Evolutionary conservation across 805 yeast genomes (phyloP), one percentile per base, ranked within the genome.

Genomic region (Kodamaea kaohsiungensis): DNA sequence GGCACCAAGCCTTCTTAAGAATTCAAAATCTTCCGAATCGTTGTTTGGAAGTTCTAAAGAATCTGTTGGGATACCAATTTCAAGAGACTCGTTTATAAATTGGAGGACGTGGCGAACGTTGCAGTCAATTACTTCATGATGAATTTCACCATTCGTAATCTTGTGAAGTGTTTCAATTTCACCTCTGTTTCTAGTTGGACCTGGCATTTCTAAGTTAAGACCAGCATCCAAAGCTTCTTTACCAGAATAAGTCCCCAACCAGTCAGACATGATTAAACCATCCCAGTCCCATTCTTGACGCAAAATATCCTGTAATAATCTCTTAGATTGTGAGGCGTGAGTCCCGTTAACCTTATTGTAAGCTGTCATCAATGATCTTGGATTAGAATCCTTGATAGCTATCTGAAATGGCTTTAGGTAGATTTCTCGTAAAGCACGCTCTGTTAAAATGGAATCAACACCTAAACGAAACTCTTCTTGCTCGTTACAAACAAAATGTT

Each of bases 191-290:
- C 77, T 66, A 2, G 83, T 69, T n/a, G 84, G 82, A 39, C 89
- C 89, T 0, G 89, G 89, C 87, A 83, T 83, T 65, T 85, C 89
- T 59, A 85, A 69, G 62, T 84, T 86, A 53, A 85, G 69, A 7
- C 88, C 88, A 38, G 81, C 81, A 43, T 77, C 73, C 46, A 84
- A 64, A n/a, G 85, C 61, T 43, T 73, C 77, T 42, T 70, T 72
- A 37, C 70, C 68, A 13, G 84, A 73, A 64, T 80, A 83, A 7
- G 77, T 74, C 22, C 89, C 89, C 62, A 62, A 79, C 89, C 88
- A 85, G 67, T 85, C 89, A 27, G 85, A 79, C 84, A 85, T 82
- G 37, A 78, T 64, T 40, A 78, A 65, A 46, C 89, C 89, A 8
- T 79, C 71, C 69, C 75, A 85, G 4, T 72, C 69, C 87, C 87